Conservation (phyloP, 768 basidiomycete species). For the Lepiota brunneoincarnata region DNA sequence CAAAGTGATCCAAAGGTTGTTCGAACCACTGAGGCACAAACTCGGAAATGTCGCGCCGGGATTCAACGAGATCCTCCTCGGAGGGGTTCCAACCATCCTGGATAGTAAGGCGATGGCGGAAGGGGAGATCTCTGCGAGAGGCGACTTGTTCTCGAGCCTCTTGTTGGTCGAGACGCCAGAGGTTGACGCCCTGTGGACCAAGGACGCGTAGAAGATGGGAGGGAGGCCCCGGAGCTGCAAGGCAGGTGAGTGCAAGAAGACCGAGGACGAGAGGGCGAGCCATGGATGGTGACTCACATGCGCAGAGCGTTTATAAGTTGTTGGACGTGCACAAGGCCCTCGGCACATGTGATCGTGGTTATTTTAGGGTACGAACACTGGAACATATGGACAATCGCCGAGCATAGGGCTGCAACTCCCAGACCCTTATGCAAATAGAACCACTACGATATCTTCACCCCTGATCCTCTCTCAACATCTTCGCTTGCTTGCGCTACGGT, state of each 20-base stretch:
- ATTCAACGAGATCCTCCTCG: not conserved
- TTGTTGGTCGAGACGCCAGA: slow-evolving; percentile 49
- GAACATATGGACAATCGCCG: not conserved
- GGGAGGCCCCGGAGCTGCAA: not conserved
- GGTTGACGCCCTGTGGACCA: slow-evolving; percentile 63
- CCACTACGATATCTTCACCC: too few species aligned
- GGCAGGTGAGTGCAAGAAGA: slow-evolving; percentile 1
- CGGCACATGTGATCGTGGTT: slow-evolving; percentile 6
- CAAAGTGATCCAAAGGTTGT: slow-evolving; percentile 86
- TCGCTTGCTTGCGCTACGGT: slow-evolving; percentile 35
- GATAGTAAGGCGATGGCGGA: slow-evolving; percentile 17
- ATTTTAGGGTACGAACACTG: not conserved
- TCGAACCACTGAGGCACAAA: slow-evolving; percentile 69
- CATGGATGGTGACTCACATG: not conserved
- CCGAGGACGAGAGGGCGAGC: not conserved
- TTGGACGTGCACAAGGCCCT: not conserved
- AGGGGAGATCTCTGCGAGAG: slow-evolving; percentile 15
- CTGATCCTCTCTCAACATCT: too few species aligned
- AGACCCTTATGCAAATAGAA: not conserved
- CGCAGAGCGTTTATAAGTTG: not conserved
- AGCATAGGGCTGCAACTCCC: not conserved
- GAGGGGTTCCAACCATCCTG: slow-evolving; percentile 19
- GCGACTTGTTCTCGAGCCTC: slow-evolving; percentile 19
- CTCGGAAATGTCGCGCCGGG: slow-evolving; percentile 20
- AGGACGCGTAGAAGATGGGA: slow-evolving; percentile 21